phyloP scores from a whole-genome alignment of 1,139 yeast genomes.

The Eremothecium gossypii region DNA sequence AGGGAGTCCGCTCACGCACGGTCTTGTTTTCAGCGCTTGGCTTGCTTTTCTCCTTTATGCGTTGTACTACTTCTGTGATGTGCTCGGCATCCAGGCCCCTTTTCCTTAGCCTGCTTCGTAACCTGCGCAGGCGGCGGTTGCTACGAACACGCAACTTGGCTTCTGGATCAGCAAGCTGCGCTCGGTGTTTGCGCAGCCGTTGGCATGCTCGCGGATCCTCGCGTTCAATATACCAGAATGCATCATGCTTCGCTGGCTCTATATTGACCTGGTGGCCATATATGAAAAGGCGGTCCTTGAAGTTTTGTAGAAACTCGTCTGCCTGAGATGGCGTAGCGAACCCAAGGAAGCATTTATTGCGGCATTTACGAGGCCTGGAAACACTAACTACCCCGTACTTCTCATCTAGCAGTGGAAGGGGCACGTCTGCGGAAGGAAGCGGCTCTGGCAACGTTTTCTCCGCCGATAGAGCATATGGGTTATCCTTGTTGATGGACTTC shows the following conservation, averaged over 20 bases:
- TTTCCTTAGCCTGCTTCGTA: conserved; percentile 17
- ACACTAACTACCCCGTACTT: conserved; percentile 15
- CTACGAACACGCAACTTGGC: conserved; percentile 8
- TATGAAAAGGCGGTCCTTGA: conserved; percentile 37
- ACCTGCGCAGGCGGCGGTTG: conserved; percentile 16
- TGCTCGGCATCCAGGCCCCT: conserved; percentile 15
- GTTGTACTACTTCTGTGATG: conserved; percentile 9
- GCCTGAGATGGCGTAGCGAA: conserved; percentile 42
- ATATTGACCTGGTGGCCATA: conserved; percentile 48
- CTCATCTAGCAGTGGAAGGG: conserved; percentile 13
- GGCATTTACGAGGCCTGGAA: conserved; percentile 34
- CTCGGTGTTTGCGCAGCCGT: neutral
- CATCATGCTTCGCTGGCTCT: conserved; percentile 33
- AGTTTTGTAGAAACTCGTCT: conserved; percentile 37
- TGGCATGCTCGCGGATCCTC: neutral
- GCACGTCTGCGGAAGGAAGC: neutral
- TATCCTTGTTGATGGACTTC: conserved; percentile 14
- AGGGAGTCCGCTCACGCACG: neutral
- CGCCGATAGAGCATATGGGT: conserved; percentile 11
- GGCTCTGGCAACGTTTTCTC: neutral
- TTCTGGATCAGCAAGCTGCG: neutral
- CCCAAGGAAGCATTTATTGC: conserved; percentile 85
- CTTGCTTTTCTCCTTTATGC: conserved; percentile 1
- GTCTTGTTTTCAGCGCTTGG: neutral
- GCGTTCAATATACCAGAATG: conserved; percentile 13